Conservation (phyloP, 2,329 filamentous ascomycete genomes). For the Clonostachys rosea region DNA sequence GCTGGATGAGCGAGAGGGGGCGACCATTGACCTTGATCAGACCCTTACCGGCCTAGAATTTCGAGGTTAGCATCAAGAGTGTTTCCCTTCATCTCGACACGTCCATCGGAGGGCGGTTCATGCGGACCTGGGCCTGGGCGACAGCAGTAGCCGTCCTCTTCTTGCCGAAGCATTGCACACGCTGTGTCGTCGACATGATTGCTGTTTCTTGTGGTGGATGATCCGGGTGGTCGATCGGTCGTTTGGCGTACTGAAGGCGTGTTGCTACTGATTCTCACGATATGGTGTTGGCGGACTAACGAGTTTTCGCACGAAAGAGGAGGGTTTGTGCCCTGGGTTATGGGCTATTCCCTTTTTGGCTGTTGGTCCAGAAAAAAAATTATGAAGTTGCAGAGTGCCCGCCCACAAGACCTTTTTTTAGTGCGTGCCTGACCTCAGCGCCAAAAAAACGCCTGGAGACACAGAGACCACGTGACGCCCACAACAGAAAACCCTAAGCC, state of each 20-base stretch:
- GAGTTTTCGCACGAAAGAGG: neutral
- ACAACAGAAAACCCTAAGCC: constrained; percentile 21
- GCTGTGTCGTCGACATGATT: constrained; percentile 74
- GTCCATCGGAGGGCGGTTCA: neutral
- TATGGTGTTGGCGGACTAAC: neutral
- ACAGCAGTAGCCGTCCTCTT: constrained; percentile 88
- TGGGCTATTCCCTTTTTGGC: neutral
- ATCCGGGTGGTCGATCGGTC: neutral
- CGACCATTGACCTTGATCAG: constrained; percentile 99
- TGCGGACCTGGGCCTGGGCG: constrained; percentile 84
- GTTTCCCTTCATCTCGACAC: neutral
- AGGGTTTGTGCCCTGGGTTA: constrained; percentile 8
- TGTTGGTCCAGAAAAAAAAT: neutral
- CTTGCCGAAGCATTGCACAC: constrained; percentile 99
- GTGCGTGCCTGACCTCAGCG: neutral
- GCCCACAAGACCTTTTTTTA: neutral
- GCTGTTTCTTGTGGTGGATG: constrained; percentile 10
- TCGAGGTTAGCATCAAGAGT: neutral
- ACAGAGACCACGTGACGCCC: constrained; percentile 15
- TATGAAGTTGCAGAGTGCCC: neutral
- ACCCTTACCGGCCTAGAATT: constrained; percentile 47
- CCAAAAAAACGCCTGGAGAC: neutral
- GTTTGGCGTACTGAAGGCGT: neutral
- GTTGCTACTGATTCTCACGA: neutral
- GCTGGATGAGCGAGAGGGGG: constrained; percentile 89